Conservation (phyloP, 805 yeast species). For the Metschnikowia gruessii region DNA sequence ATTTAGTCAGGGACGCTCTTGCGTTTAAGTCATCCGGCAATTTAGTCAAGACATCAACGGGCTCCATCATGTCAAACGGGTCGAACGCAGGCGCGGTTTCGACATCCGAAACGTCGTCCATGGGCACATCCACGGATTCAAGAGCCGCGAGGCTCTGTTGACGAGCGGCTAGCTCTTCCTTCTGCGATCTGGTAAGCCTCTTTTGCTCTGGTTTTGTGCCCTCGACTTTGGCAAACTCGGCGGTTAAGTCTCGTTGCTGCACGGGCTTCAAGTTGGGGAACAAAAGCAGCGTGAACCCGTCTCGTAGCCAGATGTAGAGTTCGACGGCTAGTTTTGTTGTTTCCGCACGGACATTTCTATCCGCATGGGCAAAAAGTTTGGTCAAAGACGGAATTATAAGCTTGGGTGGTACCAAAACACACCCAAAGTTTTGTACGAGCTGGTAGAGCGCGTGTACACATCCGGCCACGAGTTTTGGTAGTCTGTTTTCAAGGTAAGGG, state of each 20-base stretch:
- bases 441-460: conserved; percentile 54
- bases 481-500: conserved; percentile 57
- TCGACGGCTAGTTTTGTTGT: conserved; percentile 67
- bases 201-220: conserved; percentile 46
- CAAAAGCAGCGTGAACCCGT: conserved; percentile 52
- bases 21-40: conserved; percentile 61
- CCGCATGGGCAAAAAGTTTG: conserved; percentile 79
- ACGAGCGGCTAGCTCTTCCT: conserved; percentile 35
- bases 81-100: conserved; percentile 38
- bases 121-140: conserved; percentile 24
- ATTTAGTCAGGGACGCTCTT: conserved; percentile 59
- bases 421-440: conserved; percentile 61
- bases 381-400: conserved; percentile 56
- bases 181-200: conserved; percentile 54
- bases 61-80: conserved; percentile 68
- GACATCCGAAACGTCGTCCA: conserved; percentile 25
- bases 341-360: conserved; percentile 78
- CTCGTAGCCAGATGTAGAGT: conserved; percentile 73
- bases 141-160: conserved; percentile 16
- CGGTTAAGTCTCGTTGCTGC: conserved; percentile 80
- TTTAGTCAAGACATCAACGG: conserved; percentile 62
- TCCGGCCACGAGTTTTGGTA: conserved; percentile 79
- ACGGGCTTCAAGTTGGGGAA: conserved; percentile 81
- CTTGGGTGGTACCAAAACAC: conserved; percentile 56
- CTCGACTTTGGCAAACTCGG: conserved; percentile 57